Percentiles rank a stretch among this genome's conserved stretches.
These are phyloP conservation scores for Boletellus ananas DNA, from an alignment of 768 basidiomycete genomes.

Conservation along the genomic window DNA sequence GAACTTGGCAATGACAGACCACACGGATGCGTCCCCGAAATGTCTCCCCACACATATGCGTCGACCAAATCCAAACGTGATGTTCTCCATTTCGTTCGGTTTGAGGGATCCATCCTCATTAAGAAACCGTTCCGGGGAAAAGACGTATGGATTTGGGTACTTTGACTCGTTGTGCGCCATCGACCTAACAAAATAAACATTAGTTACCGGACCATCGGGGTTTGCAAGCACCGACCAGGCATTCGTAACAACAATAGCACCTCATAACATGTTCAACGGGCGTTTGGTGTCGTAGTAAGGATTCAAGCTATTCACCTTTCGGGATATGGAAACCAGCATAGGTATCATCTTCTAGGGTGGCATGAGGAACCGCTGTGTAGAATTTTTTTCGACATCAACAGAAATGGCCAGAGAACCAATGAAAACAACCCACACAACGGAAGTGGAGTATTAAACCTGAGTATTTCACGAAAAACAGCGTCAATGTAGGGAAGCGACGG, in stretches of 20 bases:
- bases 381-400: no score
- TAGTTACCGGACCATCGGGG: neutral
- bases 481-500: neutral
- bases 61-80: conserved; percentile 15
- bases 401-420: no score
- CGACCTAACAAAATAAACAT: neutral
- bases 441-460: neutral
- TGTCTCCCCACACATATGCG: conserved; percentile 13
- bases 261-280: neutral
- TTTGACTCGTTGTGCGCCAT: conserved; percentile 17
- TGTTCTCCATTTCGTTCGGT: neutral
- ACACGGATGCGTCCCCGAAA: conserved; percentile 3
- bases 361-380: no score
- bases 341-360: no score
- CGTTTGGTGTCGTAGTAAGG: no score
- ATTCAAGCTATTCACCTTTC: conserved; percentile 18
- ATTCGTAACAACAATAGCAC: conserved; percentile 24
- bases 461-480: neutral
- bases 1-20: conserved; percentile 1
- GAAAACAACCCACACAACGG: neutral
- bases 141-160: conserved; percentile 34
- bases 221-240: conserved; percentile 18
- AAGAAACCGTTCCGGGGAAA: conserved; percentile 36
- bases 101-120: conserved; percentile 13
- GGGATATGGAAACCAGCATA: conserved; percentile 27